Conservation (phyloP, 1,284 basidiomycete species). For the Rhodotorula mucilaginosa region DNA sequence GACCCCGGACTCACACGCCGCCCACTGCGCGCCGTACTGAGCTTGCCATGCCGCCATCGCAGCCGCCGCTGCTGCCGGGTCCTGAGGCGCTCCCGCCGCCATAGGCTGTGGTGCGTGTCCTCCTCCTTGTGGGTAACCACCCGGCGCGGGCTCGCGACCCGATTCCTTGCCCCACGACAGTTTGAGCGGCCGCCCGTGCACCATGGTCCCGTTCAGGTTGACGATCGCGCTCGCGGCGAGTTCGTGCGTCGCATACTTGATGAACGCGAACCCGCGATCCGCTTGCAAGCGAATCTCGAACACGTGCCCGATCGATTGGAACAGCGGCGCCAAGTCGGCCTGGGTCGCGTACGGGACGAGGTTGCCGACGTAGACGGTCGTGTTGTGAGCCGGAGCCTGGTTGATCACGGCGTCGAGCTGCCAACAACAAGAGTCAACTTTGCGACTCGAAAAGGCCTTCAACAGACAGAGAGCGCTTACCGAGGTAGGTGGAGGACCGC, state of each 20-base stretch:
- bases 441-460: background rate
- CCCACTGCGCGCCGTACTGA: constrained; percentile 40
- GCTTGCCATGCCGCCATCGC: constrained; percentile 38
- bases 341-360: constrained; percentile 92
- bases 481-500: background rate
- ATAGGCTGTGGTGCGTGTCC: background rate
- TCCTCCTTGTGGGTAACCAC: background rate
- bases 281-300: constrained; percentile 98
- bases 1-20: constrained; percentile 17
- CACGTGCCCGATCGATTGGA: constrained; percentile 95
- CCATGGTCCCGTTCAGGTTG: constrained; percentile 87
- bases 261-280: constrained; percentile 96
- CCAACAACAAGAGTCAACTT: constrained; percentile 47
- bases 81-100: constrained; percentile 11
- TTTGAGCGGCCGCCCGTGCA: constrained; percentile 92
- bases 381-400: constrained; percentile 86
- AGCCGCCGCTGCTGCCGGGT: constrained; percentile 25
- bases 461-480: background rate
- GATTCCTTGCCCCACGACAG: constrained; percentile 96
- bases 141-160: background rate
- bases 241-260: constrained; percentile 95
- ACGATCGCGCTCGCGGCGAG: constrained; percentile 96
- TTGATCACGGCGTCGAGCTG: constrained; percentile 83
- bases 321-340: constrained; percentile 90
- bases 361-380: constrained; percentile 97